Evolutionary conservation across 495 filamentous ascomycete genomes (phyloP), one percentile per base, ranked within the genome.

Genomic region (Xylaria longipes): DNA sequence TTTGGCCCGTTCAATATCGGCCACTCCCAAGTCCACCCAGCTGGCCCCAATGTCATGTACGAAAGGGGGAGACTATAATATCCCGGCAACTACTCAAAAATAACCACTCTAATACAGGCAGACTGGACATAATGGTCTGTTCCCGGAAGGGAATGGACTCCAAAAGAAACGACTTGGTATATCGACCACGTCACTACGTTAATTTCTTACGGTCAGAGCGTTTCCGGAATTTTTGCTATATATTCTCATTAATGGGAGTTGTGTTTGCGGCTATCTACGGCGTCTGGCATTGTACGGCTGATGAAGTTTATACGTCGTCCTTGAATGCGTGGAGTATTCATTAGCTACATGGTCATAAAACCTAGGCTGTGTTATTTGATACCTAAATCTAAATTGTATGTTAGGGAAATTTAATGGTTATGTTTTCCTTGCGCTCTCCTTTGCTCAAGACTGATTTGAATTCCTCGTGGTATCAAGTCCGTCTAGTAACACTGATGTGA

Each of bases 61-160:
- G 14, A 64, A 74, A 3, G 89, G 88, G 11, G 65, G 73, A 2
- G 89, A 88, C n/a, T 80, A 85, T 29, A 77, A 82, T 20, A 77
- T 86, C 8, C 60, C 77, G 7, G 78, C 81, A n/a, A 82, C 87
- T 7, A 86, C 84, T 0, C 69, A 73, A 17, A 87, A 87, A 77
- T 73, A 37, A 87, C 84, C 35, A 78, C 86, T 65, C 86, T 86
- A 14, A 61, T 74, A 17, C 76, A 74, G 8, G 69, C 84, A 20
- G 80, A 84, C 33, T 93, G 91, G 91, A 88, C 87, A 6, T 74
- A 84, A 3, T 94, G 92, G 92, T 85, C 89, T n/a, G 87, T 85
- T 1, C 89, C 94, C 76, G 85, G 92, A 9, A 81, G 94, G 65
- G 92, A 95, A 74, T 95, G 92, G 92, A 83, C 87, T 5, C 80